Percentiles rank a stretch among this genome's conserved stretches.
Conservation (phyloP, 1,284 basidiomycete genomes). For the Marasmius fiardii region DNA sequence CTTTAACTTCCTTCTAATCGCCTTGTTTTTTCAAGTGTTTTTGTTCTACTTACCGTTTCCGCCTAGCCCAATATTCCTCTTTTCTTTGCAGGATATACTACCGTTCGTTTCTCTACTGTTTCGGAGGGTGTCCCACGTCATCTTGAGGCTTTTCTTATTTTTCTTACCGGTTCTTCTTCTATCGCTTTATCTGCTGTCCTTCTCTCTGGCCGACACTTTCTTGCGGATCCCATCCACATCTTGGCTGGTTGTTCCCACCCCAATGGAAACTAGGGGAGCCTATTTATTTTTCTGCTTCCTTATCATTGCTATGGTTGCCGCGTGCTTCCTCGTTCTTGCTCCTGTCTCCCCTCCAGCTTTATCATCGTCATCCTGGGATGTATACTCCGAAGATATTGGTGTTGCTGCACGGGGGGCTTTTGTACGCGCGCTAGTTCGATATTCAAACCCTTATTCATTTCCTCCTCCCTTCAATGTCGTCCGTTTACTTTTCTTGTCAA, state of each 20-base stretch:
- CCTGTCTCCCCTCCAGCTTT: constrained; percentile 12
- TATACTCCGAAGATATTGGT: constrained; percentile 41
- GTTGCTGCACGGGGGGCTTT: constrained; percentile 41
- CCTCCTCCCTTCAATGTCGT: constrained; percentile 51
- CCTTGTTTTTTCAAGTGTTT: constrained; percentile 37
- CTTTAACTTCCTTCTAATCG: constrained; percentile 37
- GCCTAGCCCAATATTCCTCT: constrained; percentile 41
- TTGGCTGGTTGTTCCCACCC: constrained; percentile 25
- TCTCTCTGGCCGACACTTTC: constrained; percentile 33
- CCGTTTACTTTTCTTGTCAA: constrained; percentile 22
- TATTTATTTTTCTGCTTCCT: constrained; percentile 35
- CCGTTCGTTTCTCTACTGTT: constrained; percentile 43
- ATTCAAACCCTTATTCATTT: constrained; percentile 38
- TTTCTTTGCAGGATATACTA: constrained; percentile 31
- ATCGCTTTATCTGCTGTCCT: constrained; percentile 39
- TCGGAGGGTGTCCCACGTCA: constrained; percentile 31
- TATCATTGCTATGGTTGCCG: constrained; percentile 29
- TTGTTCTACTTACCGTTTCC: constrained; percentile 39
- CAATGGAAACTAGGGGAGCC: constrained; percentile 41
- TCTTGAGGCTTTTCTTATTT: constrained; percentile 39
- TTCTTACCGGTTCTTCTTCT: constrained; percentile 45
- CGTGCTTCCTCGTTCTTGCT: constrained; percentile 31
- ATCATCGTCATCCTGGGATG: constrained; percentile 38
- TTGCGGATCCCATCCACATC: not conserved
- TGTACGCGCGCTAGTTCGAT: constrained; percentile 33